A percentile compares a stretch with the other conserved stretches of the same genome.
phyloP scores from a whole-genome alignment of 176 grass and related monocot genomes.

The Urochloa ruziziensis region DNA sequence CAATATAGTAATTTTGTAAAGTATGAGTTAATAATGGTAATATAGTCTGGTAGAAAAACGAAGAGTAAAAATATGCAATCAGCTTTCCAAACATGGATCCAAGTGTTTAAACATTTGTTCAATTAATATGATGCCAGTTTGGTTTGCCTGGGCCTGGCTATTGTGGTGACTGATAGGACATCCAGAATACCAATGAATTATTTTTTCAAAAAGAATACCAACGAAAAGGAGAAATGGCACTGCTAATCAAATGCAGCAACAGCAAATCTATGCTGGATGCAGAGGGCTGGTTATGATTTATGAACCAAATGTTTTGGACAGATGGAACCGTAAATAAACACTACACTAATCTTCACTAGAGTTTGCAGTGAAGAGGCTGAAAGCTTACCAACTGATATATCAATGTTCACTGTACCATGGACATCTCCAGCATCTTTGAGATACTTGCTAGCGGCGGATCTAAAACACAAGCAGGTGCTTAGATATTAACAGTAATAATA shows the following conservation, averaged over 20 bases:
- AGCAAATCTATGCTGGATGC: not conserved
- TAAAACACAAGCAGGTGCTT: slow-evolving; percentile 36
- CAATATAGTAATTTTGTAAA: not conserved
- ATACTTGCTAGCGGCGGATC: slow-evolving; percentile 71
- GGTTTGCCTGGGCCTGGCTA: not conserved
- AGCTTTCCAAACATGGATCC: not conserved
- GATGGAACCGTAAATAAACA: slow-evolving; percentile 27
- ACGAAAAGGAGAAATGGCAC: not conserved
- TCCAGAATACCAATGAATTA: not conserved
- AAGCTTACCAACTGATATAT: slow-evolving; percentile 83
- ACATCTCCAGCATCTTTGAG: slow-evolving; percentile 81
- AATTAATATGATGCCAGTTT: slow-evolving; percentile 8
- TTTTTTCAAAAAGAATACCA: no score
- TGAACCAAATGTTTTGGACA: not conserved
- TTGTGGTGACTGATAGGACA: not conserved
- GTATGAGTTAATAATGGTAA: not conserved
- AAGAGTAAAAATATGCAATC: not conserved
- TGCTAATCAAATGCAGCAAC: not conserved
- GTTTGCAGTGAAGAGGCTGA: slow-evolving; percentile 7
- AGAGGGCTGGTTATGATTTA: not conserved
- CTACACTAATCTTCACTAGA: not conserved
- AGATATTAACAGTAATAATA: slow-evolving; percentile 4
- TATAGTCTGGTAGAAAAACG: slow-evolving; percentile 4
- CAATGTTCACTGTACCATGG: slow-evolving; percentile 81
- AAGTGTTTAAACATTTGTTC: not conserved